Percentiles rank a stretch among this genome's conserved stretches.
phyloP scores from a whole-genome alignment of 495 filamentous ascomycete species.

The Annulohypoxylon nitens region DNA sequence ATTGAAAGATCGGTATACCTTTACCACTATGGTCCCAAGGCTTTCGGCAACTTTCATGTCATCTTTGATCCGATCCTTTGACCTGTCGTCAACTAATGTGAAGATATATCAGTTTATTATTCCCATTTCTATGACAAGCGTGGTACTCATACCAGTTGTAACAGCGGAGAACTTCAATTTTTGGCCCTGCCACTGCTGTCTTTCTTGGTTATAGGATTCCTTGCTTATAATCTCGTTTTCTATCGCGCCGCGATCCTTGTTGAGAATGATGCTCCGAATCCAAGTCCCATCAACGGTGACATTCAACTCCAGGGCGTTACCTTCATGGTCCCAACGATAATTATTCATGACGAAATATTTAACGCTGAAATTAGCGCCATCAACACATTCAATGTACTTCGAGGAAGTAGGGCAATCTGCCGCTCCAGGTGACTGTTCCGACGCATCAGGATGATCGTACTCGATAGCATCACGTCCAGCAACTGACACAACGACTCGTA shows the following conservation, averaged over 20 bases:
- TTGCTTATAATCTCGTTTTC: background rate
- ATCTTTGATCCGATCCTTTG: slow-evolving; percentile 34
- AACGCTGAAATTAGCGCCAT: slow-evolving; percentile 50
- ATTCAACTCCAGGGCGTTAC: background rate
- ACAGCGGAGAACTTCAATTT: slow-evolving; percentile 41
- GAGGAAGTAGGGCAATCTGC: slow-evolving; percentile 17
- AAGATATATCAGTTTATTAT: slow-evolving; percentile 9
- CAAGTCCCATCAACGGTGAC: slow-evolving; percentile 30
- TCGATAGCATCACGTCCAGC: slow-evolving; percentile 46
- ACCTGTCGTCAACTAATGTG: slow-evolving; percentile 35
- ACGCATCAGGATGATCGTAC: slow-evolving; percentile 47
- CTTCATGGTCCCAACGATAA: slow-evolving; percentile 29
- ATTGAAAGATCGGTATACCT: slow-evolving; percentile 14
- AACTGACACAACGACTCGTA: slow-evolving; percentile 48
- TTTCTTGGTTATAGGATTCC: background rate
- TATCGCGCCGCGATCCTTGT: background rate
- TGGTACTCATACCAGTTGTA: slow-evolving; percentile 33
- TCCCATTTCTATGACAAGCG: background rate
- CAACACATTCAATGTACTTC: slow-evolving; percentile 54
- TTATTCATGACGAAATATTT: background rate
- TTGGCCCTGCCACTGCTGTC: slow-evolving; percentile 23
- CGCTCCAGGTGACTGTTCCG: background rate
- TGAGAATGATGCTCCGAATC: background rate
- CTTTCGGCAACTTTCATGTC: slow-evolving; percentile 43
- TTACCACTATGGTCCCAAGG: slow-evolving; percentile 50